Conservation (phyloP, 169 alveolate genomes). For the Cryptosporidium andersoni region DNA sequence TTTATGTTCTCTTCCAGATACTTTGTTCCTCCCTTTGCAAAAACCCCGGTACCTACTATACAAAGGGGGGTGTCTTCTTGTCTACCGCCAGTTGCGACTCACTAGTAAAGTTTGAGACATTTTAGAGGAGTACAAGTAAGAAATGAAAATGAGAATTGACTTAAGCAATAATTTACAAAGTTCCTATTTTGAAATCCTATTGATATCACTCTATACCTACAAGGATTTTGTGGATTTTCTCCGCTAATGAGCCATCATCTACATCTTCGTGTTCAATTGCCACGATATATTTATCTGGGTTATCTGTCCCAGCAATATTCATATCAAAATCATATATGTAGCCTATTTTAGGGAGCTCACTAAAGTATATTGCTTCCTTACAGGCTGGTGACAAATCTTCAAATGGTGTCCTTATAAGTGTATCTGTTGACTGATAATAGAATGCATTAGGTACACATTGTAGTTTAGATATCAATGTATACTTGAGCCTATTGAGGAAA, state of each 20-base stretch:
- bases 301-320: background rate
- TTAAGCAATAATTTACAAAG: too few species aligned
- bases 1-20: too few species aligned
- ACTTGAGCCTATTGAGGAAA: background rate
- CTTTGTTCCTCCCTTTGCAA: too few species aligned
- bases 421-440: background rate
- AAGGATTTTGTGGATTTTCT: too few species aligned
- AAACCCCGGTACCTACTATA: too few species aligned
- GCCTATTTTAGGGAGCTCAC: constrained; percentile 25
- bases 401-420: background rate
- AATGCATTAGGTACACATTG: constrained; percentile 19
- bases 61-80: too few species aligned
- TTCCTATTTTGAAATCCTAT: too few species aligned
- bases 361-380: constrained; percentile 35
- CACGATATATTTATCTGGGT: background rate
- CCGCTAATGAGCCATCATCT: constrained; percentile 5
- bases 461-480: background rate
- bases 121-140: too few species aligned
- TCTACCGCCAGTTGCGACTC: too few species aligned
- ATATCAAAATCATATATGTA: background rate
- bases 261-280: constrained; percentile 4
- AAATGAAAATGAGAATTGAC: too few species aligned
- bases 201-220: too few species aligned
- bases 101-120: too few species aligned
- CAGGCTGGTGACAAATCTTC: constrained; percentile 28